A percentile compares a stretch with the other conserved stretches of the same genome.
Conservation (phyloP, 225 moss, liverwort and hornwort species). For the Neckera pumila region DNA sequence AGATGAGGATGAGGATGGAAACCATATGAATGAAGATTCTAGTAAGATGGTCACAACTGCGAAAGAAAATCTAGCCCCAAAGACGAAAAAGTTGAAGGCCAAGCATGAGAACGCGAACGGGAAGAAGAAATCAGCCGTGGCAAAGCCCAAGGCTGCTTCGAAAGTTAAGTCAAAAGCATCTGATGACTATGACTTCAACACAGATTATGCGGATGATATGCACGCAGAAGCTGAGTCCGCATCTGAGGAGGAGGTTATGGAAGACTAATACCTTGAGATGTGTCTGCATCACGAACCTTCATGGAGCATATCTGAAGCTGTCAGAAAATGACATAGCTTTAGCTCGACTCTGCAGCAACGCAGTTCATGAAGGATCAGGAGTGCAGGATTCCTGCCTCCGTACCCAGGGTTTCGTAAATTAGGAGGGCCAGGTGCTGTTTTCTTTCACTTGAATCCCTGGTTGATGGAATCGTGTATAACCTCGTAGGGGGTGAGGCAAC, state of each 20-base stretch:
- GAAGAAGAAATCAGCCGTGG: conserved; percentile 14
- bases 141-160: conserved; percentile 1
- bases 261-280: not conserved
- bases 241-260: conserved; percentile 7
- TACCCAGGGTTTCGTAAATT: not conserved
- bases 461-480: not conserved
- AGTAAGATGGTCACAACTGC: conserved; percentile 12
- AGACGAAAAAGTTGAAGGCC: conserved; percentile 13
- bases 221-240: not conserved
- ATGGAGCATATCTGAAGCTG: not conserved
- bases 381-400: not conserved
- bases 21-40: not conserved
- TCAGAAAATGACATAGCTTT: not conserved
- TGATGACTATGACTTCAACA: conserved; percentile 54
- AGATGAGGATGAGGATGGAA: conserved; percentile 7
- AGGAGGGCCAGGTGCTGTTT: not conserved
- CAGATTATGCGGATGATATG: conserved; percentile 21
- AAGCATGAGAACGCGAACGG: not conserved
- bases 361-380: not conserved
- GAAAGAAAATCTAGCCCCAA: not conserved
- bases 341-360: not conserved
- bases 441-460: not conserved
- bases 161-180: not conserved
- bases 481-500: not conserved
- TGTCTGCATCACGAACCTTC: not conserved